Evolutionary conservation across 2,329 filamentous ascomycete species (phyloP), one percentile per base, ranked within the genome.

Genomic region (Ceratocystis lukuohia): DNA sequence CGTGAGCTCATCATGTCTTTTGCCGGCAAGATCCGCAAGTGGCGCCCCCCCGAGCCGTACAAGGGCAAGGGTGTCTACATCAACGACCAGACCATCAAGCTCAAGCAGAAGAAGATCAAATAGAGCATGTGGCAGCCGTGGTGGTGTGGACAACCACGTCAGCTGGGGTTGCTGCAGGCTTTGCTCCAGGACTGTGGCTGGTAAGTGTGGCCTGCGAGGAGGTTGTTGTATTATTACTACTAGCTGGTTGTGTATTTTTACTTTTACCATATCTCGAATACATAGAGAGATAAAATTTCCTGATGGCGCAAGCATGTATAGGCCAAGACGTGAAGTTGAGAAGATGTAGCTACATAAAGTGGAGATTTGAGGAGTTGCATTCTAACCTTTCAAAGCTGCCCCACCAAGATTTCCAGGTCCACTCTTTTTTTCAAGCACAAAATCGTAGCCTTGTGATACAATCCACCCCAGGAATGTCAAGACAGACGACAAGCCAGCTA

Each of bases 31-130:
- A 95, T 99, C 71, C 82, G 91, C 71, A 83, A 80, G 76, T 97
- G 93, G 93, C 87, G 94, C 74, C 84, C 83, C 70, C 94, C 94
- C 37, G 94, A 99, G 79, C 94, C 94, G 70, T 99, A 99, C 78
- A 99, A 99, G 84, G 94, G 94, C 71, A 97, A 99, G 85, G 94
- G 94, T 72, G 96, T 99, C 72, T 99, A 97, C 75, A 87, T 99
- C 72, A 95, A 97, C 74, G 91, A 92, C 70, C 91, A 99, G 82
- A 96, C 91, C 37, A 96, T 99, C 79, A 96, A 88, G 82, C 77
- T 99, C 77, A 99, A 99, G 87, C 88, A 90, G 73, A 99, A 96
- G 88, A 94, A 93, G 84, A 91, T 93, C 76, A 93, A 92, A 82
- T 94, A 86, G 79, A 73, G 59, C 71, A 65, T 3, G 12, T 41